Base-by-base conservation (phyloP, 1,139 yeast genomes). In the Geotrichum cucujoidarum region DNA sequence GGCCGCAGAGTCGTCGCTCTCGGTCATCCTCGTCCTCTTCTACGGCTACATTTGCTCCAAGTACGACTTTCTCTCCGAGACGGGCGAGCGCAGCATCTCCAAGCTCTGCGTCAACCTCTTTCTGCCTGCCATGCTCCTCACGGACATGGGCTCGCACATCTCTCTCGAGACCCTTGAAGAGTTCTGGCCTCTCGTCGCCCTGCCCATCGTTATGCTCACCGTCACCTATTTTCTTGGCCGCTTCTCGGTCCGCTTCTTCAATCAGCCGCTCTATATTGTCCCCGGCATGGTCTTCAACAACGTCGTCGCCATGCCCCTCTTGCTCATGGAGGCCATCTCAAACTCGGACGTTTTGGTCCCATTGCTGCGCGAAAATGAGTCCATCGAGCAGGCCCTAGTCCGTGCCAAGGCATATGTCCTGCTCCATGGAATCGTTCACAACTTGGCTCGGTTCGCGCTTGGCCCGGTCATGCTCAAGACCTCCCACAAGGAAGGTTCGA, bases 281-380 rank as follows among this genome's bases (percentile, higher is more conserved):
- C 57, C 59, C 18, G 59, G 59, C 1, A 46, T 55, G 44, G 52
- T 55, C 24, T 56, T 56, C 48, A 56, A 56, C 45, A 56, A 56
- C 40, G 56, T 54, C 33, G 56, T 55, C 16, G 53, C 57, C n/a
- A 49, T 56, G 40, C 59, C 58, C 3, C 49, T 56, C n/a, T 38
- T 56, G 7, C 45, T 56, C 27, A 33, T 55, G 25, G 44, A 45
- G 31, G 56, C 58, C 11, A 50, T 56, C n/a, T 51, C 54, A 5
- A 43, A 52, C 21, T 47, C 57, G n/a, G 51, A 53, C 16, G 55
- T 55, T 10, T 45, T 55, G 4, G 37, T 43, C 18, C 48, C 52
- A 2, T 43, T 56, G 10, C 34, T 56, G 5, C 50, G 50, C 10
- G 45, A 48, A 11, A 52, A 42, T 11, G 59, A 56, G 17, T 22